Base-by-base conservation (phyloP, 345 rosid genomes). In the Camelina laxa region DNA sequence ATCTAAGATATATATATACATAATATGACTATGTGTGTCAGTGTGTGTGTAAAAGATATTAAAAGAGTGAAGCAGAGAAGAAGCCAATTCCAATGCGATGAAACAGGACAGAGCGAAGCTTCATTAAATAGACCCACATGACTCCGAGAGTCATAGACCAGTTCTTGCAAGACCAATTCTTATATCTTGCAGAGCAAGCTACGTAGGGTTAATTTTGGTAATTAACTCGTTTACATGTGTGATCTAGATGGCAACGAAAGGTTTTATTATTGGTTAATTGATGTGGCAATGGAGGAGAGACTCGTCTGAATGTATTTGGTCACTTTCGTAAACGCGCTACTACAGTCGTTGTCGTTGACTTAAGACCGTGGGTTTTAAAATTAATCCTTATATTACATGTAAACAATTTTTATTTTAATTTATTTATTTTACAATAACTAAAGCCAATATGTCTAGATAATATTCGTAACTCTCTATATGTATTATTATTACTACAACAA, bases 141-240 rank as follows among this genome's bases (percentile, higher is more conserved):
- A 24, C 30, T 24, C 30, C 30, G 0, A 24, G 30, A 54, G 49
- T 19, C 47, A 42, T 7, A 42, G 16, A 42, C 47, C 47, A 42
- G 4, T 14, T 41, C 45, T 41, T 24, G 13, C 2, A 41, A 12
- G 66, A 69, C 57, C 13, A 61, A 60, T 11, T 71, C 75, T 2
- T 21, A 7, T 4, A 51, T 3, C 69, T 72, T 72, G 61, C 7
- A 3, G 60, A 24, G 11, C 44, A 72, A 72, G 68, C 39, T 6
- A 71, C 6, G 0, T 42, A 12, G 30, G 73, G 44, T 0, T 6
- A 42, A 11, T 41, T 54, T 69, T 27, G 64, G 19, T 69, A 4
- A 69, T 57, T 55, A 53, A 21, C 56, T 2, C 24, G 15, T 30
- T 17, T 42, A 15, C 15, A 6, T 48, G 41, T 35, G 1, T 5